phyloP scores from a whole-genome alignment of 2,329 filamentous ascomycete species.

The Cercospora sesami region DNA sequence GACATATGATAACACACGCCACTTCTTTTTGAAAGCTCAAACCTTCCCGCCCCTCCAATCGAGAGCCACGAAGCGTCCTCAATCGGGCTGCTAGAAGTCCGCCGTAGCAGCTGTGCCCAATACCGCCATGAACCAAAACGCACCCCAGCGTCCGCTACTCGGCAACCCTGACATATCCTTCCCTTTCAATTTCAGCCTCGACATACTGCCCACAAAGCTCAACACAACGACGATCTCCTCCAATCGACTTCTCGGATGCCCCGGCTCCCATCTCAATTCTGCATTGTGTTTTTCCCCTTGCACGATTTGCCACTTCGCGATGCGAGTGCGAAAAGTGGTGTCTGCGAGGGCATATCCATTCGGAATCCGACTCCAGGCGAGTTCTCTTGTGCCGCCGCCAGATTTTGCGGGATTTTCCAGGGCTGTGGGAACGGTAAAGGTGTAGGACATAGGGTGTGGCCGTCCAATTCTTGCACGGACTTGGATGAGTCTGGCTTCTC shows the following conservation, averaged over 20 bases:
- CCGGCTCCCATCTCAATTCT: slow-evolving; percentile 4
- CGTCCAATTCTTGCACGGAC: slow-evolving; percentile 7
- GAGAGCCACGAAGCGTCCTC: too few species aligned
- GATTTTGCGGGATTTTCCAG: not conserved
- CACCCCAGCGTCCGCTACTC: slow-evolving; percentile 16
- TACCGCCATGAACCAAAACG: slow-evolving; percentile 20
- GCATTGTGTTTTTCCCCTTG: slow-evolving; percentile 11
- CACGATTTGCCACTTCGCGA: slow-evolving; percentile 13
- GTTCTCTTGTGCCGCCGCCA: not conserved
- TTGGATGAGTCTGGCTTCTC: slow-evolving; percentile 13
- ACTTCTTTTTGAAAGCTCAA: too few species aligned
- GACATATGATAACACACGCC: too few species aligned
- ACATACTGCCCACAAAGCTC: slow-evolving; percentile 18
- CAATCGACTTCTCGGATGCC: not conserved
- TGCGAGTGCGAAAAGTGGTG: slow-evolving; percentile 2
- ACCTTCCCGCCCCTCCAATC: too few species aligned
- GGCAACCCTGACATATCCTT: slow-evolving; percentile 11
- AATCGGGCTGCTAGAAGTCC: not conserved
- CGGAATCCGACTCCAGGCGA: slow-evolving; percentile 11
- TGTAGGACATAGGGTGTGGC: slow-evolving; percentile 10
- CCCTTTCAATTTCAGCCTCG: slow-evolving; percentile 18
- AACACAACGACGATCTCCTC: slow-evolving; percentile 18
- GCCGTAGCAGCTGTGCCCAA: slow-evolving; percentile 17
- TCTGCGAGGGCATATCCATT: slow-evolving; percentile 15
- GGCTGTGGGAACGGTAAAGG: not conserved